Percentiles rank a stretch among this genome's conserved stretches.
Evolutionary conservation across 1,284 basidiomycete genomes (phyloP).

Genomic region (Trametes polyzona): DNA sequence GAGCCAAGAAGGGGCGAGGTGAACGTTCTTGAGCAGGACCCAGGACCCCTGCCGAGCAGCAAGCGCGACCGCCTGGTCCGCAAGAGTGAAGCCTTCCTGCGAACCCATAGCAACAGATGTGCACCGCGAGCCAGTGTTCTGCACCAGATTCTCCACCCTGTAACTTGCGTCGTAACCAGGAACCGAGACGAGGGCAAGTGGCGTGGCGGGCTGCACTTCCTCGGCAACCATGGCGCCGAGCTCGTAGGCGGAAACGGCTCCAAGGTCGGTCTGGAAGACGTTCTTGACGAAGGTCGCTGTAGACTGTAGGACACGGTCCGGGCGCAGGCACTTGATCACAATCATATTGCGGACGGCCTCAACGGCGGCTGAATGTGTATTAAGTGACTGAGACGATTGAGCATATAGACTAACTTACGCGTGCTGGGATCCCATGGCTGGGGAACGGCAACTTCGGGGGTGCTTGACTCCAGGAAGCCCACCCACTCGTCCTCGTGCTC

Average conservation of each 20-base stretch:
- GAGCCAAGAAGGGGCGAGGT: conserved; percentile 92
- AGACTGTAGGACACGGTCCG: conserved; percentile 86
- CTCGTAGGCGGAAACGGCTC: conserved; percentile 72
- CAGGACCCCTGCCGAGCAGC: conserved; percentile 91
- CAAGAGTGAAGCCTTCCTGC: conserved; percentile 92
- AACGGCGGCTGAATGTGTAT: conserved; percentile 55
- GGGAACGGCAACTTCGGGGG: conserved; percentile 78
- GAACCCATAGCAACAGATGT: conserved; percentile 97
- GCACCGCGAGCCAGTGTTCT: conserved; percentile 75
- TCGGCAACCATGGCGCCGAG: conserved; percentile 77
- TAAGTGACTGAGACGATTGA: conserved; percentile 8
- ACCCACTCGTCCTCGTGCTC: conserved; percentile 77
- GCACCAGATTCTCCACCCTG: conserved; percentile 88
- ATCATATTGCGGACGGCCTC: conserved; percentile 78
- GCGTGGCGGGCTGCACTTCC: conserved; percentile 81
- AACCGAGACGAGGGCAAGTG: conserved; percentile 90
- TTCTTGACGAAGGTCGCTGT: conserved; percentile 74
- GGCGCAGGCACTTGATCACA: conserved; percentile 88
- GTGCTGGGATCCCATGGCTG: conserved; percentile 77
- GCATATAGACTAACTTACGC: conserved; percentile 55
- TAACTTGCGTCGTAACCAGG: conserved; percentile 98
- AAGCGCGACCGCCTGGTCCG: conserved; percentile 91
- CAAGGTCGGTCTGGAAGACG: conserved; percentile 83
- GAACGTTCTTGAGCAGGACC: conserved; percentile 96
- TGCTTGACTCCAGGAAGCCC: conserved; percentile 69